Base-by-base conservation (phyloP, 768 basidiomycete genomes). In the Panaeolus papilionaceus region DNA sequence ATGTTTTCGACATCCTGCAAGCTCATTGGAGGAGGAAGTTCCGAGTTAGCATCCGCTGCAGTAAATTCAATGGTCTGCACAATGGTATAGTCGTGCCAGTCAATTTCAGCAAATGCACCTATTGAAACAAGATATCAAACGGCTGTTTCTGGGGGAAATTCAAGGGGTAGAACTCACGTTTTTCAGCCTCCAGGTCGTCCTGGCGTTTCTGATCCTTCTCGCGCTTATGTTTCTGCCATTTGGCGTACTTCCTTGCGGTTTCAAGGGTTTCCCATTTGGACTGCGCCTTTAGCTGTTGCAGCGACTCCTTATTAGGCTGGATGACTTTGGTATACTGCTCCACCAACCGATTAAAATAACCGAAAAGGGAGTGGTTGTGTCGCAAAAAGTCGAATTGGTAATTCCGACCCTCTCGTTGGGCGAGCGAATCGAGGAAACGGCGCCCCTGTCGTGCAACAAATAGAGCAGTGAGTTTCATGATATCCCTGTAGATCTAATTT, bases 61-160 rank as follows among this genome's bases (percentile, higher is more conserved):
- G 98, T 99, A 75, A 99, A 99, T 75, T 99, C 98, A 72, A 98
- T 96, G 20, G 96, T 98, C 76, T 98, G 95, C 6, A 98, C 98
- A 66, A 98, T 94, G 45, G 96, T 95, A 80, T 98, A 99, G 76
- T 99, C 98, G 74, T 99, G 95, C 98, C 98, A 99, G 76, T 99
- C 98, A 72, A 99, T 98, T 76, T 96, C 94, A 51, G 95, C 94
- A 75, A 98, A 96, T 4, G 96, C 97, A 79, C 89, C 93, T 92
- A 6, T 64, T 66, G 45, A 63, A 49, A 67, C 44, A 28, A 67
- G 9, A 65, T 47, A 71, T 61, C 26, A 58, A 65, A 40, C 40
- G 40, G 63, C n/a, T 18, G 61, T 49, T 39, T 14, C 26, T 47
- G 23, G 62, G 39, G 39, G 38, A 70, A 71, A 64, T 39, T 62